Evolutionary conservation across 495 filamentous ascomycete species (phyloP), one percentile per base, ranked within the genome.

Genomic region (Chaetomium fimeti): DNA sequence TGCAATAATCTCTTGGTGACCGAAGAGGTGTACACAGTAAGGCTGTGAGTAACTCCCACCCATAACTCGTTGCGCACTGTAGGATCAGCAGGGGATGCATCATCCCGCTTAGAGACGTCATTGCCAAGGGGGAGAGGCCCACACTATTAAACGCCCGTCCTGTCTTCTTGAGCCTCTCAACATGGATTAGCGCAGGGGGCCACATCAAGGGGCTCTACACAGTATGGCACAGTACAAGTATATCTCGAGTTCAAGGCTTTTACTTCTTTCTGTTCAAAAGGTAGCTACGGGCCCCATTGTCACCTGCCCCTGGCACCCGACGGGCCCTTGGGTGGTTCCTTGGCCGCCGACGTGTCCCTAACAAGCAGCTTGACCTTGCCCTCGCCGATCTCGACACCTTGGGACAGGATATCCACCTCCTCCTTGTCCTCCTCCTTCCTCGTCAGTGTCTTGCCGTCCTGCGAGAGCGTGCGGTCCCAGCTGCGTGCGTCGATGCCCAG

Each of bases 401-500:
- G 82, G 64, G 79, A 81, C 43, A 88, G 78, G 59, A 86, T 82
- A 61, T 86, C 83, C 42, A 84, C 82, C 28, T 85, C 83, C 38
- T 81, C 80, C 74, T 81, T 83, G 28, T 84, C 84, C 57, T 85
- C 83, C 60, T 85, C 83, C n/a, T 72, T 81, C 63, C 72, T 74
- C 38, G 80, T 78, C 40, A 72, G 71, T 9, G 67, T 67, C 47
- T 57, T 68, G 2, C 78, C 78, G 24, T 85, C 79, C 57, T 78
- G 75, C 43, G 80, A 72, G 62, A 88, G 74, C 24, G 78, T 83
- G 77, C 89, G 91, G 73, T 97, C 94, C 79, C 89, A 96, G 74
- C 90, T 95, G 63, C 85, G 84, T 2, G 93, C 89, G 75, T 97
- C 93, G 66, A 99, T 91, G 11, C 95, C 94, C 49, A 99, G 78